Base-by-base conservation (phyloP, 2,329 filamentous ascomycete genomes). In the Colletotrichum orbiculare region DNA sequence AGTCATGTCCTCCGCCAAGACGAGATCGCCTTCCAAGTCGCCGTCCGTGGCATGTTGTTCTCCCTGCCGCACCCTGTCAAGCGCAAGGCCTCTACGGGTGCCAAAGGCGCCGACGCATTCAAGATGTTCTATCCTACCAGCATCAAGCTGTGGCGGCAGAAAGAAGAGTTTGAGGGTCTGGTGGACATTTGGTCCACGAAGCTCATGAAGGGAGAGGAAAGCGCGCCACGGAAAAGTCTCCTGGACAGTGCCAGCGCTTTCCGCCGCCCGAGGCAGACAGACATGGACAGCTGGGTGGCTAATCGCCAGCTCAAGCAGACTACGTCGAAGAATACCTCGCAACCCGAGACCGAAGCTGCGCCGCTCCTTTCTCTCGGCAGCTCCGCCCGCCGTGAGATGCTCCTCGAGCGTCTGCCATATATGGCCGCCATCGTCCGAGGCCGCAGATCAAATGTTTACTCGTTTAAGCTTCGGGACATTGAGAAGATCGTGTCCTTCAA, bases 101-200 rank as follows among this genome's bases (percentile, higher is more conserved):
- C 72, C 75, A 83, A 66, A 73, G 78, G 69, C 76, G 82, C 52
- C 77, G 92, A 94, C 72, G 86, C 91, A 0, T 90, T 89, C 79
- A 94, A 92, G 73, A 97, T 99, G 92, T 96, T 94, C 70, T 99
- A 96, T 73, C 96, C 96, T 0, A 89, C 89, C 0, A 93, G 91
- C 60, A 80, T 97, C 46, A 93, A 93, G 70, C 77, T 97, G 10
- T 97, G 94, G 93, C 86, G 90, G 65, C 86, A 89, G 60, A 91
- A 88, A 68, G 94, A 98, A 74, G 94, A 97, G 74, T 84, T 95
- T 6, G 90, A 93, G 66, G 89, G 87, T 0, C 76, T 93, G 1
- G 80, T 97, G 1, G 91, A 93, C 62, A 73, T 90, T 61, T 92
- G 91, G 84, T 87, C 89, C 1, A 81, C 84, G 0, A 85, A 84